Evolutionary conservation across 495 filamentous ascomycete genomes (phyloP).

Genomic region (Chaetomium fimeti): DNA sequence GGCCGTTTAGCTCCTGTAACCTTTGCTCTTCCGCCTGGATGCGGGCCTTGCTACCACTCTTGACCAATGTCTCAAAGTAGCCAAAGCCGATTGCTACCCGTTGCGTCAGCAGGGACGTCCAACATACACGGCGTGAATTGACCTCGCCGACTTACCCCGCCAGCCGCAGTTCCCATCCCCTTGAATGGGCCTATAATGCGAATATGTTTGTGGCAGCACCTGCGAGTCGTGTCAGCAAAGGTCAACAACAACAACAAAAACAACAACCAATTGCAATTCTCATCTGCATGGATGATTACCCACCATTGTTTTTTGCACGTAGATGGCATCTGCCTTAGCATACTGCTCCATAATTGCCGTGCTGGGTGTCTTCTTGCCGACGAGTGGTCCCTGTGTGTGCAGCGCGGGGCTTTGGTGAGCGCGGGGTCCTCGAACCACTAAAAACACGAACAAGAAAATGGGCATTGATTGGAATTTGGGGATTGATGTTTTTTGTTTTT

Average conservation of each 20-base stretch:
- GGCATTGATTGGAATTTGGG: too few species aligned
- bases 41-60: slow-evolving; percentile 59
- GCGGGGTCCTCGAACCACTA: background rate
- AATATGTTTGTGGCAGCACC: slow-evolving; percentile 80
- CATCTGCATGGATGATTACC: slow-evolving; percentile 24
- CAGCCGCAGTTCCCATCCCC: slow-evolving; percentile 97
- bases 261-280: background rate
- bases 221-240: slow-evolving; percentile 37
- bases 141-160: slow-evolving; percentile 65
- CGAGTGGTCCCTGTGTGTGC: slow-evolving; percentile 68
- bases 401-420: slow-evolving; percentile 18
- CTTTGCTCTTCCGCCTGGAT: slow-evolving; percentile 68
- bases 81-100: slow-evolving; percentile 79
- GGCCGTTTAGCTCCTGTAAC: slow-evolving; percentile 65
- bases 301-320: slow-evolving; percentile 82
- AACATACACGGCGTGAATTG: background rate
- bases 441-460: background rate
- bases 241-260: too few species aligned
- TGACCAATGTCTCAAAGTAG: slow-evolving; percentile 84
- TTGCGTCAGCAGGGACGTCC: slow-evolving; percentile 23
- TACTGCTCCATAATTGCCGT: slow-evolving; percentile 81
- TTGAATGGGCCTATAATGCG: slow-evolving; percentile 79
- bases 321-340: slow-evolving; percentile 83
- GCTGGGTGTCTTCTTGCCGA: slow-evolving; percentile 75
- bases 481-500: background rate